A percentile compares a stretch with the other conserved stretches of the same genome.
Evolutionary conservation across 352 stramenopile genomes (phyloP).

Genomic region (Phytophthora pistaciae): DNA sequence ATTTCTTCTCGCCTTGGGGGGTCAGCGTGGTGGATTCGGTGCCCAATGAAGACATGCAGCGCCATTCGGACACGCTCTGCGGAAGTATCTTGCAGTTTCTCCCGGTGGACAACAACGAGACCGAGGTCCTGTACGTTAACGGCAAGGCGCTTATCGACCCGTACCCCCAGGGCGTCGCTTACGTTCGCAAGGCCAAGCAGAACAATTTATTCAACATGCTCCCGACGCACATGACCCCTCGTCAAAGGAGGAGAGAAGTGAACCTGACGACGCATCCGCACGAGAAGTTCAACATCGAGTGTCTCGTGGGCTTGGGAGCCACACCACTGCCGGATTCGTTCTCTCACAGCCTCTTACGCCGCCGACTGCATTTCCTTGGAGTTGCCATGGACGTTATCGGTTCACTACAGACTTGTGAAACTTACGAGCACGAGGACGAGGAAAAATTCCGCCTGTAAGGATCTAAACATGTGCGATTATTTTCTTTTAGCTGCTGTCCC

Average conservation of each 20-base stretch:
- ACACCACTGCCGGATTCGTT: conserved; percentile 44
- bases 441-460: background rate
- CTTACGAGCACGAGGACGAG: conserved; percentile 14
- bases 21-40: conserved; percentile 41
- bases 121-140: conserved; percentile 40
- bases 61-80: conserved; percentile 40
- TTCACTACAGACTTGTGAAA: conserved; percentile 37
- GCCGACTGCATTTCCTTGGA: conserved; percentile 44
- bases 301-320: conserved; percentile 50
- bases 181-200: conserved; percentile 33
- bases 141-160: conserved; percentile 35
- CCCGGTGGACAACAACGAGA: conserved; percentile 20
- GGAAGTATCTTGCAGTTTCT: conserved; percentile 52
- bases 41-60: conserved; percentile 38
- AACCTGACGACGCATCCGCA: conserved; percentile 13
- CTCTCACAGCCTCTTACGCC: conserved; percentile 32
- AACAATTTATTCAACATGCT: conserved; percentile 57
- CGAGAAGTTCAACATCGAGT: conserved; percentile 47
- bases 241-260: conserved; percentile 30
- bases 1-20: conserved; percentile 54
- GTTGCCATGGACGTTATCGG: conserved; percentile 28
- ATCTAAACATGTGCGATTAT: background rate
- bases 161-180: conserved; percentile 35
- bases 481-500: too few species aligned
- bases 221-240: conserved; percentile 61